Conservation (phyloP, 2,329 filamentous ascomycete genomes). For the Endoconidiophora laricicola region DNA sequence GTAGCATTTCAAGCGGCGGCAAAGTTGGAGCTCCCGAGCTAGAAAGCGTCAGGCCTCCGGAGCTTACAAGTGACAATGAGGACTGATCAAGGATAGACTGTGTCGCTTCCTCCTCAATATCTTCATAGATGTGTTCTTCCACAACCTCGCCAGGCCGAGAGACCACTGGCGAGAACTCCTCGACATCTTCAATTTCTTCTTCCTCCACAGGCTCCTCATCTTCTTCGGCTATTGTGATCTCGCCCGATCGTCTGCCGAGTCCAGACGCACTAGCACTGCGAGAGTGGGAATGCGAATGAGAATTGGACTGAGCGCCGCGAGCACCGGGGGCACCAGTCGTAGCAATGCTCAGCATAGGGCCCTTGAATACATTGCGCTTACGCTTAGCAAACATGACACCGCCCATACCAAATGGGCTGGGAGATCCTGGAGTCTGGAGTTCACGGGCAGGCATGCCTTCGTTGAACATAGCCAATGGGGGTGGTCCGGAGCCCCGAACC, state of each 20-base stretch:
- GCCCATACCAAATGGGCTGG: conserved; percentile 41
- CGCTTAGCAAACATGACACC: conserved; percentile 60
- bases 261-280: conserved; percentile 46
- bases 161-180: conserved; percentile 15
- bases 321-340: conserved; percentile 15
- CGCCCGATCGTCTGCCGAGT: conserved; percentile 50
- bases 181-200: conserved; percentile 31
- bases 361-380: conserved; percentile 70
- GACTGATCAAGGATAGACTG: conserved; percentile 7
- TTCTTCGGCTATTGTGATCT: conserved; percentile 56
- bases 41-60: conserved; percentile 2
- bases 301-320: conserved; percentile 19
- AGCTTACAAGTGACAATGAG: neutral
- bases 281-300: conserved; percentile 29
- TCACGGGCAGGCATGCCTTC: conserved; percentile 33
- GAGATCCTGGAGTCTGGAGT: conserved; percentile 31
- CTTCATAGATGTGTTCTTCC: conserved; percentile 14
- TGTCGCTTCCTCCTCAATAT: conserved; percentile 13
- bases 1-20: conserved; percentile 6
- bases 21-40: conserved; percentile 6
- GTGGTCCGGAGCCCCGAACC: conserved; percentile 43
- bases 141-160: conserved; percentile 6
- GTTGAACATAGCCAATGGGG: conserved; percentile 37
- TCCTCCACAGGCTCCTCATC: conserved; percentile 36
- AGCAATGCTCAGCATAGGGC: conserved; percentile 45